Evolutionary conservation across 345 rosid species (phyloP).

Genomic region (Lumnitzera littorea): DNA sequence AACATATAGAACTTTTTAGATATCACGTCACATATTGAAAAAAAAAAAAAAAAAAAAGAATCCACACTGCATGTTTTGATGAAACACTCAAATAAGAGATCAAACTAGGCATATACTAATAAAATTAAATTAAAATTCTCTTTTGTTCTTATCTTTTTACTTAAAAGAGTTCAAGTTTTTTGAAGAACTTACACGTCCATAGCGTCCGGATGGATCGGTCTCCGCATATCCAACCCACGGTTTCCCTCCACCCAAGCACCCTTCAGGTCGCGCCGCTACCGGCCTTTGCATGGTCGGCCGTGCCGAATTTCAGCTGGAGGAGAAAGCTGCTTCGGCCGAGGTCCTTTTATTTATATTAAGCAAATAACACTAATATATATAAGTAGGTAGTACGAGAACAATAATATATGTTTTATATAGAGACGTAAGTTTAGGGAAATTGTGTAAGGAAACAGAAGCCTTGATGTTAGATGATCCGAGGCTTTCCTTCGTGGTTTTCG

Average conservation of each 20-base stretch:
- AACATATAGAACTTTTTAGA: no score
- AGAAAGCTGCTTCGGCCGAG: no score
- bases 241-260: constrained; percentile 24
- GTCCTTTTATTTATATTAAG: neutral
- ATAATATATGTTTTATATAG: neutral
- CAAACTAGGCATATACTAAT: no score
- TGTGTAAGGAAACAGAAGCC: neutral
- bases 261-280: constrained; percentile 11
- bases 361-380: neutral
- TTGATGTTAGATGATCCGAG: constrained; percentile 67
- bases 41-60: no score
- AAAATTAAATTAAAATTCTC: no score
- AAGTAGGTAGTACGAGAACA: neutral
- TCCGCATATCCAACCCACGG: constrained; percentile 46
- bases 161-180: no score
- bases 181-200: constrained; percentile 68
- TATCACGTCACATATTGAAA: no score
- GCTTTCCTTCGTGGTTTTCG: constrained; percentile 87
- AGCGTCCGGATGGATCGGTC: constrained; percentile 83
- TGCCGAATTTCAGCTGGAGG: no score
- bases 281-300: constrained; percentile 36
- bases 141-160: no score
- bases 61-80: no score
- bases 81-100: no score
- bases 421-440: neutral